Base-by-base conservation (phyloP, 305 asterid genomes). In the Plantago coronopus region DNA sequence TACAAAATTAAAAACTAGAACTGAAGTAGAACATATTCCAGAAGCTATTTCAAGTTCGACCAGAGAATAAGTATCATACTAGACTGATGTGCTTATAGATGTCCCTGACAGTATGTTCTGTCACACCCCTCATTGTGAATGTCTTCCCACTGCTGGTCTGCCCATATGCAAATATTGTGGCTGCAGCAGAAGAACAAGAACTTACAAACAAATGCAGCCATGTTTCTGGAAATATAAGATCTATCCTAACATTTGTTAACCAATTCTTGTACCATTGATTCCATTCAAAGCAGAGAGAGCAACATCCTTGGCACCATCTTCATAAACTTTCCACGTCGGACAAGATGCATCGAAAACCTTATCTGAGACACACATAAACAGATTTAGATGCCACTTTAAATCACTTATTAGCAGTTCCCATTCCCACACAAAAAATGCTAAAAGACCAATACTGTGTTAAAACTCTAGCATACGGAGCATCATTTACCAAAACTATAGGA, bases 81-180 rank as follows among this genome's bases (percentile, higher is more conserved):
- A 16, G 58, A 59, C 72, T 76, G 55, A 93, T 76, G 73, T 85
- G 94, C 75, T 83, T 79, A 68, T 80, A 89, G 37, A 93, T 89
- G 83, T 93, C 97, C 62, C 74, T 83, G 55, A 93, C 75, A 34
- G 88, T 89, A 80, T 80, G 76, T 71, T 86, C 99, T 25, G 94
- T 82, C 67, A 93, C 84, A 38, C 96, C 99, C 76, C 88, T 83
- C 95, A 93, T 93, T 21, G 99, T 93, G 72, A 80, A 93, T 16
- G 97, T 89, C 78, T 93, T 93, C 23, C 99, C 99, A 64, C 99
- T 93, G 61, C 95, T 87, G 61, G 96, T 93, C 79, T 93, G 97
- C 48, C 97, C 99, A 69, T 89, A 93, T 13, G 97, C 96, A 67
- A 91, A 93, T 54, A 93, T 83, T 21, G 99, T 93, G 44, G 96